Base-by-base conservation (phyloP, 768 basidiomycete species). In the Cyclocybe cylindracea region DNA sequence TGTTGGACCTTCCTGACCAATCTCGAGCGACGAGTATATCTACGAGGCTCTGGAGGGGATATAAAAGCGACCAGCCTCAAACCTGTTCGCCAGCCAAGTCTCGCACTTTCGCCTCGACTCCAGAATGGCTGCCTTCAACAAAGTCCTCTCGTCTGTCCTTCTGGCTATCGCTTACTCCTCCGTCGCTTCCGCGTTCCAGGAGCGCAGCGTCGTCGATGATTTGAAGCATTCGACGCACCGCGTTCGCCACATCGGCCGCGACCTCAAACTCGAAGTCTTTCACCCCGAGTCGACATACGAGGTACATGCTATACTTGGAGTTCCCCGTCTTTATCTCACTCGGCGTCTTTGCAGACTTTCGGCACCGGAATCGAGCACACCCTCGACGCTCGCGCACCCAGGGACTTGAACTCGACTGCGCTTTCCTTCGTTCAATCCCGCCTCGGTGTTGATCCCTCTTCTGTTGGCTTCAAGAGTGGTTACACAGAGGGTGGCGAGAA, bases 241-340 rank as follows among this genome's bases (percentile, higher is more conserved):
- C 10, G 42, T 55, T 8, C 55, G 66, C 13, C 49, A 53, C n/a
- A 57, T 68, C 51, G 58, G 62, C 18, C 60, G 65, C 11, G 63
- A 54, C 3, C 50, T 69, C 46, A 47, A 58, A 43, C 51, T 66
- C 24, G 58, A 66, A 44, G 51, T 57, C 10, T 66, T 59, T 56
- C 61, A 69, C 44, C 67, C 67, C 32, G 54, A 54, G 39, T 52
- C 57, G 7, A 51, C 57, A 7, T 69, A 51, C 53, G 63, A 69
- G 62, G 66, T 63, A 41, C 40, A 48, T 45, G 33, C 38, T 32
- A 32, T 36, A 8, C 13, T 36, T 33, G 18, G 9, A 31, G 14
- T 18, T 33, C 31, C 8, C 7, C 11, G 2, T 29, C 4, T 24
- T 14, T 8, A n/a, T 31, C 18, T n/a, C n/a, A 34, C 11, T 41